Conservation (phyloP, 768 basidiomycete genomes). For the Auriscalpium orientale region DNA sequence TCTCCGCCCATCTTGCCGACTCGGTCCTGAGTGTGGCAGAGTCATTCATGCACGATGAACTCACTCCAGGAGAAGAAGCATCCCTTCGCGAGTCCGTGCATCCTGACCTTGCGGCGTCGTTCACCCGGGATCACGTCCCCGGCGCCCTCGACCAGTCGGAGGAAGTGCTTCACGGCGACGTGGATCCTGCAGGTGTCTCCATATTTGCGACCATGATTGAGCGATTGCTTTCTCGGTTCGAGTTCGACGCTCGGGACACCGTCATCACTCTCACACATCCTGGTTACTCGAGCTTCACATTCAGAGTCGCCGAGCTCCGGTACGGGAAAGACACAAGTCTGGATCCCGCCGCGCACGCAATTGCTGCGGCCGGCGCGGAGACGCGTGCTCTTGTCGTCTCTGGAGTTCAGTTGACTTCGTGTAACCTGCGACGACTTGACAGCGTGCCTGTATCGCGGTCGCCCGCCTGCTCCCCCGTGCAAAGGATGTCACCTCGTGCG, state of each 20-base stretch:
- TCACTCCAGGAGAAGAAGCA: conserved; percentile 64
- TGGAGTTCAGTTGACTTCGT: conserved; percentile 48
- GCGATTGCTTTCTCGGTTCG: conserved; percentile 67
- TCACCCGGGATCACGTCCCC: conserved; percentile 37
- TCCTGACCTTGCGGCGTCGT: conserved; percentile 27
- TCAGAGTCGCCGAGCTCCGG: conserved; percentile 47
- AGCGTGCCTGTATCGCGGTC: no score
- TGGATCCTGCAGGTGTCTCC: conserved; percentile 69
- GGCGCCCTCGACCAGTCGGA: conserved; percentile 59
- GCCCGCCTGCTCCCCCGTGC: no score
- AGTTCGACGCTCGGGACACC: conserved; percentile 65
- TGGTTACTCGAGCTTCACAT: conserved; percentile 50
- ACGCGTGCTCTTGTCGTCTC: conserved; percentile 47
- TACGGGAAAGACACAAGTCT: conserved; percentile 42
- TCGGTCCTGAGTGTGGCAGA: conserved; percentile 83
- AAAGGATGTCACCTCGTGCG: neutral
- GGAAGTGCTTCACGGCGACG: conserved; percentile 33
- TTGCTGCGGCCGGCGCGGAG: conserved; percentile 6
- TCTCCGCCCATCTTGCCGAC: conserved; percentile 47
- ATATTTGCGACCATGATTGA: conserved; percentile 78
- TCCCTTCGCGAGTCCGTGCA: conserved; percentile 64
- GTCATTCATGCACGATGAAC: conserved; percentile 79
- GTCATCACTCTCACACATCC: conserved; percentile 65
- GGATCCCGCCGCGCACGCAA: no score
- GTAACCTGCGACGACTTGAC: conserved; percentile 28